Conservation (phyloP, 2,329 filamentous ascomycete genomes). For the Talaromyces rugulosus region DNA sequence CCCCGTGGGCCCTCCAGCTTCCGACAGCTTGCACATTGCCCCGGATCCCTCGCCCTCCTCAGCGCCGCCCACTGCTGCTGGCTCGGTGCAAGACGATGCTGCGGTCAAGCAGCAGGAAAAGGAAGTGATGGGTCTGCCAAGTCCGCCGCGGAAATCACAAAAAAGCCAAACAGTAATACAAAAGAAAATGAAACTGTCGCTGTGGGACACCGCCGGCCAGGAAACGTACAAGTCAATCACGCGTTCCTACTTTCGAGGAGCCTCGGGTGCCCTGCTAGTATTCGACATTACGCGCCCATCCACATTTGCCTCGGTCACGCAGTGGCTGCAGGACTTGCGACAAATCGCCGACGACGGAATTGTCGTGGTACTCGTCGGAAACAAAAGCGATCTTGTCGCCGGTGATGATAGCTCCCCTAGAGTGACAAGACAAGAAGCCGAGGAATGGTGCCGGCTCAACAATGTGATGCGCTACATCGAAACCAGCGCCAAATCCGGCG, state of each 20-base stretch:
- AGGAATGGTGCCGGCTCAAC: constrained; percentile 82
- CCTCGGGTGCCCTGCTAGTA: constrained; percentile 73
- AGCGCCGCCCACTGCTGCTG: neutral
- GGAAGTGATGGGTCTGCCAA: constrained; percentile 24
- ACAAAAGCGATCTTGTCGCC: constrained; percentile 75
- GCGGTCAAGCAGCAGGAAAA: neutral
- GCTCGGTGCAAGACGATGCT: neutral
- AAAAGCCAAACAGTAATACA: constrained; percentile 36
- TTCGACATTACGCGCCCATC: constrained; percentile 86
- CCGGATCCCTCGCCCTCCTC: constrained; percentile 13
- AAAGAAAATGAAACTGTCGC: constrained; percentile 85
- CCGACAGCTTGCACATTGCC: constrained; percentile 53
- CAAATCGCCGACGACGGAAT: constrained; percentile 96
- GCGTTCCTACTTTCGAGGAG: constrained; percentile 85
- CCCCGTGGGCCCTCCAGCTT: constrained; percentile 79
- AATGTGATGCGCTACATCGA: constrained; percentile 91
- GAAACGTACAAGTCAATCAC: constrained; percentile 98
- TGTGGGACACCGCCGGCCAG: constrained; percentile 96
- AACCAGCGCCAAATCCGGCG: constrained; percentile 91
- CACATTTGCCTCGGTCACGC: constrained; percentile 83
- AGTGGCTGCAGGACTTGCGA: constrained; percentile 90
- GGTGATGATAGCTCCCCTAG: constrained; percentile 44
- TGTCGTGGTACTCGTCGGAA: constrained; percentile 89
- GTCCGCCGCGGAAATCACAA: constrained; percentile 32
- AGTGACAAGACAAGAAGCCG: constrained; percentile 76